These are phyloP conservation scores for Millerozyma miso DNA, from an alignment of 805 yeast genomes.

Conservation along the genomic window DNA sequence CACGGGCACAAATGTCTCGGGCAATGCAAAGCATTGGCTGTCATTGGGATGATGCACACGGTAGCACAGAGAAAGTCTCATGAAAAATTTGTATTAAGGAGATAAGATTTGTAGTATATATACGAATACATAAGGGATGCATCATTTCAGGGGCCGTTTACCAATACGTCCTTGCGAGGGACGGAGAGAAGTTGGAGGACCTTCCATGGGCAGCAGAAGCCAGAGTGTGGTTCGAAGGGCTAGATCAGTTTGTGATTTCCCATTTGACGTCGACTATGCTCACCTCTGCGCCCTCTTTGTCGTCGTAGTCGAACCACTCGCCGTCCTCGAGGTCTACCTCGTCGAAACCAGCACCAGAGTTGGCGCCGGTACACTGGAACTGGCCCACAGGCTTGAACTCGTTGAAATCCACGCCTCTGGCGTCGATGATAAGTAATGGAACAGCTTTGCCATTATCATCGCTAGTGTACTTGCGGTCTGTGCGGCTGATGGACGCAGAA, in stretches of 20 bases:
- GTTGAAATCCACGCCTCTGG: conserved; percentile 76
- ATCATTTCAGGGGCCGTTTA: too few relatives aligned
- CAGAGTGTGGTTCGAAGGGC: too few relatives aligned
- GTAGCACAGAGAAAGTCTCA: too few relatives aligned
- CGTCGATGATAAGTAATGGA: conserved; percentile 64
- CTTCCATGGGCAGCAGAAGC: too few relatives aligned
- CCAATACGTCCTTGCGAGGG: too few relatives aligned
- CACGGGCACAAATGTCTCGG: too few relatives aligned
- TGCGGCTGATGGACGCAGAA: conserved; percentile 30
- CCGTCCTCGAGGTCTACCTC: conserved; percentile 72
- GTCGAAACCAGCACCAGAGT: conserved; percentile 46
- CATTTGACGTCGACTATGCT: conserved; percentile 72
- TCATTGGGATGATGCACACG: too few relatives aligned
- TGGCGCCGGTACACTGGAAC: conserved; percentile 53
- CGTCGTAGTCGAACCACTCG: conserved; percentile 97
- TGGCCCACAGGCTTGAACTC: conserved; percentile 66
- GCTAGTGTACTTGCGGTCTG: conserved; percentile 25
- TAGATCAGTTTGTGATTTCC: conserved; percentile 41
- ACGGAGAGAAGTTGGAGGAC: too few relatives aligned
- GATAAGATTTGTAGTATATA: too few relatives aligned
- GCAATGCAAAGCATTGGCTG: too few relatives aligned
- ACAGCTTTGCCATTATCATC: conserved; percentile 44
- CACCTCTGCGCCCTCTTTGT: conserved; percentile 73
- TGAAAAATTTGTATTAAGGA: too few relatives aligned
- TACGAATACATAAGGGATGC: too few relatives aligned